Evolutionary conservation across 164 flowering plant genomes (phyloP), one percentile per base, ranked within the genome.

Genomic region (Piper longum): DNA sequence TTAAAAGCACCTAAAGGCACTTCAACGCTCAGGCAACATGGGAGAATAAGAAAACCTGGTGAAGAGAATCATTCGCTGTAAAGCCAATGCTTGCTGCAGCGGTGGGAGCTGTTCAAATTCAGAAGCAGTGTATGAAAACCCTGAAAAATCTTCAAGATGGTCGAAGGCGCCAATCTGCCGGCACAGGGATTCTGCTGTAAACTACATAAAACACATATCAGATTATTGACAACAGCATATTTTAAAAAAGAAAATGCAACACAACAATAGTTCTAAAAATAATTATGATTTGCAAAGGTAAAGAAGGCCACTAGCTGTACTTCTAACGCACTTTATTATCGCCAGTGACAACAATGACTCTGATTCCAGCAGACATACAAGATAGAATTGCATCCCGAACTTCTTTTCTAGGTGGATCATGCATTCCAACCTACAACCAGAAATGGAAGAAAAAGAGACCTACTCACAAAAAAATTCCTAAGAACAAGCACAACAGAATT

Each of bases 401-500:
- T 85, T 89, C 98, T 66, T 85, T 85, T 76, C 98, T 83, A 18
- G 98, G 98, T 70, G 98, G 98, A 77, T 93, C 98, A 79, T 85
- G 96, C 98, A 93, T 93, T 67, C 98, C 98, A 76, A 93, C 92
- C 98, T 93, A 66, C 52, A 5, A 12, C 3, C 52, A 48, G 9
- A 48, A 14, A 14, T 48, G 14, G 52, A 48, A 48, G 52, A 12
- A 5, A 48, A 48, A 2, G 14, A 48, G 14, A 48, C 4, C 11
- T 5, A 9, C 2, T 14, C 9, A 2, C 12, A 48, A 1, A 9
- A 48, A 48, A 48, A 48, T 48, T 48, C 7, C 9, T 14, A 2
- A 48, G 14, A 48, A 9, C 52, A 44, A 44, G 11, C 8, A 48
- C 52, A 48, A 14, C 52, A 56, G 36, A 17, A 56, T 56, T 17